Base-by-base conservation (phyloP, 2,329 filamentous ascomycete genomes). In the Xylaria sp. region DNA sequence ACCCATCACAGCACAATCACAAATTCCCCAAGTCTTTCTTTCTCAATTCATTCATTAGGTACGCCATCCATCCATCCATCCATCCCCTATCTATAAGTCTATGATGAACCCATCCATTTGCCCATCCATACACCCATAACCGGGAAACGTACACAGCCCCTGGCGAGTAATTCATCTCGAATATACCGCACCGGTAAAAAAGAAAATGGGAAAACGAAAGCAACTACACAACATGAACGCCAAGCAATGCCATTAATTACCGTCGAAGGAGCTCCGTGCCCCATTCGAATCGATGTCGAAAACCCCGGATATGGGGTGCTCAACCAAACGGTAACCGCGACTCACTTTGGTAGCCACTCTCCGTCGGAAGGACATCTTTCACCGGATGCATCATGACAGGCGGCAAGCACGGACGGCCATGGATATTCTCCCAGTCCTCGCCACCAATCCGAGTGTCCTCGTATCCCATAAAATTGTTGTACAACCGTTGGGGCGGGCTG, bases 391-490 rank as follows among this genome's bases (percentile, higher is more conserved):
- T 72, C 64, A 86, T 74, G 66, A 86, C 79, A 1, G 82, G 78
- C 4, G 84, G 84, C 48, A 87, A 71, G 67, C 83, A 86, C 7
- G 81, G 75, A 35, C 83, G 78, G 13, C 84, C 84, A 66, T 85
- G 73, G 35, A 72, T 68, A 60, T 76, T 73, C 69, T 87, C 84
- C 83, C 83, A 86, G 52, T 78, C 73, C 46, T 72, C 63, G 1
- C 83, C 84, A 16, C 83, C 84, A 19, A 83, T 73, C 10, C 72
- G 77, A 10, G 76, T 80, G 66, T 86, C 83, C 61, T 79, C 75
- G 72, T 81, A 84, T 18, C 84, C 84, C 75, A 86, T 79, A 78
- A 83, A 85, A 72, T 86, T 85, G 74, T 84, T 83, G 71, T 82
- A 86, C 47, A 87, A 68, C 48, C 82, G 76, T 67, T 81, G 81